phyloP scores from a whole-genome alignment of 2,329 filamentous ascomycete genomes.

The Colletotrichum sublineola region DNA sequence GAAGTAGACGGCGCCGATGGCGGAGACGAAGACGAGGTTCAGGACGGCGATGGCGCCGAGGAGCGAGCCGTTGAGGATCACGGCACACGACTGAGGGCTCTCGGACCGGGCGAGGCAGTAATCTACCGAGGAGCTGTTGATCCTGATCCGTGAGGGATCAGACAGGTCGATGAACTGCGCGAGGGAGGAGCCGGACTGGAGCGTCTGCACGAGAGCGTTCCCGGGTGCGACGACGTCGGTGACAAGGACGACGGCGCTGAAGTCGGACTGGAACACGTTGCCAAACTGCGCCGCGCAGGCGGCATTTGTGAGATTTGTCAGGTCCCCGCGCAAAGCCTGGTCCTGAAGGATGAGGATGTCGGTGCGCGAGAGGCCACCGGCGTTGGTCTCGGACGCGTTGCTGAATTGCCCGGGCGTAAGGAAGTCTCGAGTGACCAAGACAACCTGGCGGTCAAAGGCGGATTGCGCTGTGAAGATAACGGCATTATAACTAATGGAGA shows the following conservation, averaged over 20 bases:
- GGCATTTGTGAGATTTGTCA: constrained; percentile 49
- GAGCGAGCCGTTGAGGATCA: constrained; percentile 59
- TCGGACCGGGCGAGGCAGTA: constrained; percentile 38
- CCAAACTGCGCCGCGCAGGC: constrained; percentile 52
- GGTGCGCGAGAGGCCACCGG: constrained; percentile 50
- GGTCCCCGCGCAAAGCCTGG: constrained; percentile 47
- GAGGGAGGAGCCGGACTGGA: constrained; percentile 46
- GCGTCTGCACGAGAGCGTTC: constrained; percentile 53
- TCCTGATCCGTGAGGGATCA: constrained; percentile 34
- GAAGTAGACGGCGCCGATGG: constrained; percentile 49
- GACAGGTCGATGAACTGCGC: constrained; percentile 29
- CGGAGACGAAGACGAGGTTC: constrained; percentile 54
- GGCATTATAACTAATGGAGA: constrained; percentile 62
- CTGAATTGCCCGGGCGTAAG: constrained; percentile 54
- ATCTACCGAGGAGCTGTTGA: constrained; percentile 44
- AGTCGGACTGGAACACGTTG: constrained; percentile 50
- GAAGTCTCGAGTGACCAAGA: constrained; percentile 54
- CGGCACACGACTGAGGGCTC: constrained; percentile 51
- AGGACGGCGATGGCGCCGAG: constrained; percentile 59
- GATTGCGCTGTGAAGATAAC: constrained; percentile 60
- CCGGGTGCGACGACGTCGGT: constrained; percentile 45
- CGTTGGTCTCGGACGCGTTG: constrained; percentile 52
- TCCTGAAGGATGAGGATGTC: constrained; percentile 55
- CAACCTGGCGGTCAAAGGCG: constrained; percentile 50
- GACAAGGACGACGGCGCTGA: constrained; percentile 53